A percentile compares a stretch with the other conserved stretches of the same genome.
Evolutionary conservation across 805 yeast genomes (phyloP).

Genomic region (Pichia pseudocactophila): DNA sequence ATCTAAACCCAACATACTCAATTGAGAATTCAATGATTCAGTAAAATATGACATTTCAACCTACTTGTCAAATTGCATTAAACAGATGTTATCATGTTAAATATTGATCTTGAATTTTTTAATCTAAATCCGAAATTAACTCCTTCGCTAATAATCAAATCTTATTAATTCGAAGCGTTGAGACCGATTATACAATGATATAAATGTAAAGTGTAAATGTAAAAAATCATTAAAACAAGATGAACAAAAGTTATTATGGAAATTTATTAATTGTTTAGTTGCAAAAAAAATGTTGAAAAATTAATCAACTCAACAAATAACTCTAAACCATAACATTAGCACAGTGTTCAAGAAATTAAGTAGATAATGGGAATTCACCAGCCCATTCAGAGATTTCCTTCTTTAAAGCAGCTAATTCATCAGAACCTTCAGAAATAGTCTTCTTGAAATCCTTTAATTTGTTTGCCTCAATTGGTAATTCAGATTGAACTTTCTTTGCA

Average conservation of each 20-base stretch:
- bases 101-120: too few species aligned
- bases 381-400: conserved; percentile 87
- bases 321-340: neutral
- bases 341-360: conserved; percentile 29
- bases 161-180: conserved; percentile 8
- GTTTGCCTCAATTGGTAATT: conserved; percentile 86
- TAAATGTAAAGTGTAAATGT: conserved; percentile 3
- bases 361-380: conserved; percentile 68
- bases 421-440: conserved; percentile 62
- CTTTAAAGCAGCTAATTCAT: conserved; percentile 58
- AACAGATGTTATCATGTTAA: neutral
- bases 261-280: neutral
- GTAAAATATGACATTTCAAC: conserved; percentile 1
- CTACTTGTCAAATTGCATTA: neutral
- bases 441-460: conserved; percentile 94
- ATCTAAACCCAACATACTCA: conserved; percentile 6
- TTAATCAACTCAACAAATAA: neutral
- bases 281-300: neutral
- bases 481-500: conserved; percentile 67
- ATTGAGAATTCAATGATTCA: conserved; percentile 6
- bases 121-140: neutral
- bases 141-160: neutral
- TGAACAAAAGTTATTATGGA: neutral
- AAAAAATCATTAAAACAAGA: neutral
- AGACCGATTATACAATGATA: conserved; percentile 5